Evolutionary conservation across 331 rosid species (phyloP).

Genomic region (Prunus yedoensis): DNA sequence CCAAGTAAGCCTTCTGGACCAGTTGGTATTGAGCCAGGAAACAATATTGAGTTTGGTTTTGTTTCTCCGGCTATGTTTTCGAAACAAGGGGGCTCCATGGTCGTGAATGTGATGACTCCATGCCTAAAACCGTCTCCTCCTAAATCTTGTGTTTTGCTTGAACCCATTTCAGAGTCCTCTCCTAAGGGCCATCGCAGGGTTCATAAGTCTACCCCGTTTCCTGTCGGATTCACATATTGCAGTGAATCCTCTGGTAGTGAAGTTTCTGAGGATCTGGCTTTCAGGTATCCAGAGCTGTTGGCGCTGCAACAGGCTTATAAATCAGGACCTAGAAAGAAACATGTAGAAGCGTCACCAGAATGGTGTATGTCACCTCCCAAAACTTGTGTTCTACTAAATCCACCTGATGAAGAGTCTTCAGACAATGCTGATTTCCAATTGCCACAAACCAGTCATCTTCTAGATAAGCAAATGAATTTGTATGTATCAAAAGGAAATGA

Average conservation of each 20-base stretch:
- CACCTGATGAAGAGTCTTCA: constrained; percentile 50
- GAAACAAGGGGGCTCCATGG: constrained; percentile 45
- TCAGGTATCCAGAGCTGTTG: constrained; percentile 66
- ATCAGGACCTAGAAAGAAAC: constrained; percentile 44
- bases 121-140: constrained; percentile 84
- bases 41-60: constrained; percentile 24
- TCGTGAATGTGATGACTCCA: constrained; percentile 69
- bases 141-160: constrained; percentile 80
- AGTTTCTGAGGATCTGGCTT: constrained; percentile 48
- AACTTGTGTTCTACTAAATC: constrained; percentile 78
- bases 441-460: constrained; percentile 9
- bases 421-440: constrained; percentile 27
- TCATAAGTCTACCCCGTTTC: constrained; percentile 76
- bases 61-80: constrained; percentile 37
- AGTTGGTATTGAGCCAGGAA: constrained; percentile 31
- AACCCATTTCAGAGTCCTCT: constrained; percentile 60
- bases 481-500: constrained; percentile 13
- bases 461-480: constrained; percentile 20
- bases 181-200: constrained; percentile 34
- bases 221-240: constrained; percentile 52
- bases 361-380: constrained; percentile 91
- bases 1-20: constrained; percentile 44
- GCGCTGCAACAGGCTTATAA: constrained; percentile 47
- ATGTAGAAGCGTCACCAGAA: constrained; percentile 57
- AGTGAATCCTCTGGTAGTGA: constrained; percentile 43